Evolutionary conservation across 805 yeast species (phyloP), one percentile per base, ranked within the genome.

Genomic region (Candida yuanshanica): DNA sequence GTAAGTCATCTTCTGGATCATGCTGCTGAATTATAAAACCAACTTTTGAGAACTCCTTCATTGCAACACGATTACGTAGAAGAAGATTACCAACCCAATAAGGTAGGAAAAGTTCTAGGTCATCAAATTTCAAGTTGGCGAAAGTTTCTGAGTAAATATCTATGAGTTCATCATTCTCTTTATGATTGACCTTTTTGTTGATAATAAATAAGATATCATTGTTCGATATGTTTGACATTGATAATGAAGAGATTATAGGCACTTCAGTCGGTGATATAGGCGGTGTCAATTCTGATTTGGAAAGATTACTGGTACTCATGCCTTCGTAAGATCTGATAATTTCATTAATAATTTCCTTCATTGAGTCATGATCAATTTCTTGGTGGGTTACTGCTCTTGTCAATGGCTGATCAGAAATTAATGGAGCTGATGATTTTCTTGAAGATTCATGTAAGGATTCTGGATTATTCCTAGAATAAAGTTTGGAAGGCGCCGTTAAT

Each of bases 51-150:
- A 70, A 65, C 8, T 70, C 70, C 45, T 72, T 72, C 2, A 59
- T 48, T 0, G 69, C 68, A 38, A 64, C 66, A 39, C 64, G 65
- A 44, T 75, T 74, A 34, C 69, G 59, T 20, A 82, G 59, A 3
- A 83, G 45, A 5, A 73, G 69, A 20, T 72, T 68, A 1, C 79
- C 78, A 8, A 77, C 66, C 91, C 91, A 83, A 17, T 65, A 69
- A 1, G 93, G 90, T 11, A 81, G 51, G 9, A 65, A 58, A 11
- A 55, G 47, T 44, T 75, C 80, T 14, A 82, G 56, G 10, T 53
- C 53, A 6, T 58, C 62, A 16, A 52, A 51, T 36, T 59, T 58
- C 47, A 36, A 53, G 44, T 33, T 36, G 1, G 39, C 59, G 60
- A 35, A 59, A 56, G 16, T 60, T 48, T 71, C 74, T 23, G 68